Evolutionary conservation across 179 eudicot species (phyloP).

Genomic region (Drosera spatulata): DNA sequence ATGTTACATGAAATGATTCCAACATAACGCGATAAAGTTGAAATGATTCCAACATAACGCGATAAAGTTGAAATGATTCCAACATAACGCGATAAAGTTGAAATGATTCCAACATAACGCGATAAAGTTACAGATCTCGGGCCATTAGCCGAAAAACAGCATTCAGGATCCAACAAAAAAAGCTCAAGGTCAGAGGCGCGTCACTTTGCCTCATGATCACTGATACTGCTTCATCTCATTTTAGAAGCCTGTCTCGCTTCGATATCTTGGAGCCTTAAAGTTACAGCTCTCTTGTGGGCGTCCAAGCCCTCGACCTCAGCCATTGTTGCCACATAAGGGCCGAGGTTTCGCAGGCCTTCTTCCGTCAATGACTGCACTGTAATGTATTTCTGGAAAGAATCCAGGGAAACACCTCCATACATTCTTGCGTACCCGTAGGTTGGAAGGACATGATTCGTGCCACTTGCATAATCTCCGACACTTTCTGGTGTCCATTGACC

Average conservation of each 20-base stretch:
- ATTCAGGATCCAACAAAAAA: too few species aligned
- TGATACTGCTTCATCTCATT: conserved; percentile 1
- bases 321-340: conserved; percentile 90
- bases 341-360: conserved; percentile 79
- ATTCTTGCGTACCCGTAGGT: conserved; percentile 96
- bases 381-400: conserved; percentile 90
- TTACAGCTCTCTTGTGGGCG: conserved; percentile 97
- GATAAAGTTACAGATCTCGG: too few species aligned
- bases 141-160: too few species aligned
- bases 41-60: too few species aligned
- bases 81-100: too few species aligned
- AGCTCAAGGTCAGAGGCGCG: too few species aligned
- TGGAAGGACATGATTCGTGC: conserved; percentile 97
- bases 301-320: conserved; percentile 95
- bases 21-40: too few species aligned
- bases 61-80: too few species aligned
- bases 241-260: conserved; percentile 34
- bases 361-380: conserved; percentile 94
- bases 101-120: too few species aligned
- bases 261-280: conserved; percentile 84
- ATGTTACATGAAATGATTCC: too few species aligned
- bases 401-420: conserved; percentile 93
- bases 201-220: too few species aligned
- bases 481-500: conserved; percentile 99
- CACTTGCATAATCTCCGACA: conserved; percentile 99